Evolutionary conservation across 2,329 filamentous ascomycete species (phyloP).

Genomic region (Colletotrichum orbiculare): DNA sequence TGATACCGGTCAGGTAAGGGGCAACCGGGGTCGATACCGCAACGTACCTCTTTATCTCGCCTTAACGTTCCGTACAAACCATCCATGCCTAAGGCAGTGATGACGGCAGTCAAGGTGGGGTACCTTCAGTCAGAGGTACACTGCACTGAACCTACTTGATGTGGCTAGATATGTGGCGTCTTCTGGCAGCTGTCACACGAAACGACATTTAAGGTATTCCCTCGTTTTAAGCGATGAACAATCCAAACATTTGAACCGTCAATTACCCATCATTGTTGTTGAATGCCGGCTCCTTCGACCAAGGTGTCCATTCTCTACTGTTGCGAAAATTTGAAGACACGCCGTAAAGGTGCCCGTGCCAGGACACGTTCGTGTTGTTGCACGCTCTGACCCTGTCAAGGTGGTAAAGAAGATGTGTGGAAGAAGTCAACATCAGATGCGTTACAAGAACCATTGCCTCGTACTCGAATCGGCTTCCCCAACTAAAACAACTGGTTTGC

Average conservation of each 20-base stretch:
- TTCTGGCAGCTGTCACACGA: constrained; percentile 3
- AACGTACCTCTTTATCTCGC: no score
- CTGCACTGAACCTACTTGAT: no score
- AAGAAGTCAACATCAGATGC: constrained; percentile 18
- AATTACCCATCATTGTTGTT: no score
- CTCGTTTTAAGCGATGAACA: no score
- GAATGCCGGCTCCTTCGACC: no score
- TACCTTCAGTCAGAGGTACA: constrained; percentile 7
- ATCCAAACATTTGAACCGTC: no score
- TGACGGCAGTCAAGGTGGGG: constrained; percentile 33
- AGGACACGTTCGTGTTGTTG: no score
- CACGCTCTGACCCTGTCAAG: constrained; percentile 8
- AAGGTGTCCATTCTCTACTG: no score
- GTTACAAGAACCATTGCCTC: not conserved
- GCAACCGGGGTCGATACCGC: constrained; percentile 28
- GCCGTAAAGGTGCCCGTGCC: no score
- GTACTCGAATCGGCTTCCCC: constrained; percentile 17
- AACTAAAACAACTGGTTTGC: not conserved
- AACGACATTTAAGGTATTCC: no score
- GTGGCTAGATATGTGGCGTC: constrained; percentile 16
- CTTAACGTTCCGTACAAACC: not conserved
- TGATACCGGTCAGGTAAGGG: constrained; percentile 35
- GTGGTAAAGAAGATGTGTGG: constrained; percentile 21
- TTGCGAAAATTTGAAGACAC: no score
- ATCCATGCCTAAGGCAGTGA: constrained; percentile 36